phyloP scores from a whole-genome alignment of 257 asterid species.

The Osmanthus fragrans region DNA sequence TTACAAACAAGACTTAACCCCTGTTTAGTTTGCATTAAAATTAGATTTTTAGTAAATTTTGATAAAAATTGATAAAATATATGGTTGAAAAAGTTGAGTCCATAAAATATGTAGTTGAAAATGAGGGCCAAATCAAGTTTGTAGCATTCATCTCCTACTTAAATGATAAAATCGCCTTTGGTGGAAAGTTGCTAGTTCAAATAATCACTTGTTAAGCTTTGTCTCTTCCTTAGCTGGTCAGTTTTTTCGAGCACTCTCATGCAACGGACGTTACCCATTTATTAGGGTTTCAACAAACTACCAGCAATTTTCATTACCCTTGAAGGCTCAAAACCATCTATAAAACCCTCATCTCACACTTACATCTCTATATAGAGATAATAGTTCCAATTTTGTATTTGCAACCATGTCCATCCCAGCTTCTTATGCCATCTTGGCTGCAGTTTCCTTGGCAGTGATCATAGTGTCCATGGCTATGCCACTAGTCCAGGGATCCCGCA shows the following conservation, averaged over 20 bases:
- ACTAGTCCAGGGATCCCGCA: slow-evolving; percentile 51
- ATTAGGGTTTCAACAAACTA: slow-evolving; percentile 41
- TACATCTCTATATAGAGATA: background rate
- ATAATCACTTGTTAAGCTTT: background rate
- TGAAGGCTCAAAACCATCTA: slow-evolving; percentile 5
- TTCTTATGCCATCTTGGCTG: slow-evolving; percentile 9
- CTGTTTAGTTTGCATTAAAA: too few relatives aligned
- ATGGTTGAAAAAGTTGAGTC: too few relatives aligned
- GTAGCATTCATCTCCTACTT: background rate
- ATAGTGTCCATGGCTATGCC: background rate
- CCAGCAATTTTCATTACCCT: background rate
- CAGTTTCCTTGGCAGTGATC: slow-evolving; percentile 13
- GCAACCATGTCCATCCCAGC: slow-evolving; percentile 24
- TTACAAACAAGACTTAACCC: too few relatives aligned
- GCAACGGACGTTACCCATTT: slow-evolving; percentile 26
- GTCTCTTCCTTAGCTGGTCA: background rate
- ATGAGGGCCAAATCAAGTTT: too few relatives aligned
- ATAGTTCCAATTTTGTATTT: background rate
- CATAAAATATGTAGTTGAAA: too few relatives aligned
- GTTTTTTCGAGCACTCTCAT: background rate
- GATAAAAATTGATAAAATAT: too few relatives aligned
- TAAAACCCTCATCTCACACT: background rate
- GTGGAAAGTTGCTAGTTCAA: background rate
- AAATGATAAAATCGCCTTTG: background rate
- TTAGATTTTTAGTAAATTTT: too few relatives aligned